Percentiles rank a stretch among this genome's conserved stretches.
Evolutionary conservation across 2,329 filamentous ascomycete genomes (phyloP).

Genomic region (Blastomyces parvus): DNA sequence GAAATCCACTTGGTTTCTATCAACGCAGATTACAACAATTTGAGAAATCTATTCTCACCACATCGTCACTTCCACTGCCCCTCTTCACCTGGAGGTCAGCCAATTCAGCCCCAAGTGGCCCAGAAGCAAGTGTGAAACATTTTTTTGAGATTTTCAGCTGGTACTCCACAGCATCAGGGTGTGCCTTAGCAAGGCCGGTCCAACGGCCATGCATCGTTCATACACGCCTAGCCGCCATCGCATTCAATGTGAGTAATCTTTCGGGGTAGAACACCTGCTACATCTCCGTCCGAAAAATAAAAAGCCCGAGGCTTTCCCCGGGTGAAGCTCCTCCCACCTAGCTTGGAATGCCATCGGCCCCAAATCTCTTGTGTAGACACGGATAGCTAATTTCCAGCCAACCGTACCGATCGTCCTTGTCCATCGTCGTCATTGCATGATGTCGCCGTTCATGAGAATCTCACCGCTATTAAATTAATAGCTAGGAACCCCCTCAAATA

Average conservation of each 20-base stretch:
- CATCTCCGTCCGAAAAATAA: conserved; percentile 3
- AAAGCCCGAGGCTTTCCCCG: background rate
- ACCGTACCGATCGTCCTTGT: background rate
- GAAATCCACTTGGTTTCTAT: background rate
- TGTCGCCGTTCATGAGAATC: background rate
- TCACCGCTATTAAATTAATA: background rate
- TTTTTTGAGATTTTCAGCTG: background rate
- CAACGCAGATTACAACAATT: background rate
- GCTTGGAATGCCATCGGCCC: background rate
- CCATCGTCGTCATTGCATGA: conserved; percentile 1
- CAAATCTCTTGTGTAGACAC: background rate
- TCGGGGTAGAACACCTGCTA: background rate
- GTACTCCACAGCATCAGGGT: background rate
- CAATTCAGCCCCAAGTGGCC: background rate
- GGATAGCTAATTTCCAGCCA: background rate
- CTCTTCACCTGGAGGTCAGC: background rate
- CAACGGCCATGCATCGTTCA: background rate
- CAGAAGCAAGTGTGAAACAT: background rate
- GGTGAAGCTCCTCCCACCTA: background rate
- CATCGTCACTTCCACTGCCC: background rate
- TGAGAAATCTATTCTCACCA: background rate
- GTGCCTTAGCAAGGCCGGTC: background rate
- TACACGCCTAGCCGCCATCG: background rate
- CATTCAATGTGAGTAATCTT: background rate
- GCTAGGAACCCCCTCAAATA: background rate